Conservation (phyloP, 345 rosid species). For the Linum usitatissimum region DNA sequence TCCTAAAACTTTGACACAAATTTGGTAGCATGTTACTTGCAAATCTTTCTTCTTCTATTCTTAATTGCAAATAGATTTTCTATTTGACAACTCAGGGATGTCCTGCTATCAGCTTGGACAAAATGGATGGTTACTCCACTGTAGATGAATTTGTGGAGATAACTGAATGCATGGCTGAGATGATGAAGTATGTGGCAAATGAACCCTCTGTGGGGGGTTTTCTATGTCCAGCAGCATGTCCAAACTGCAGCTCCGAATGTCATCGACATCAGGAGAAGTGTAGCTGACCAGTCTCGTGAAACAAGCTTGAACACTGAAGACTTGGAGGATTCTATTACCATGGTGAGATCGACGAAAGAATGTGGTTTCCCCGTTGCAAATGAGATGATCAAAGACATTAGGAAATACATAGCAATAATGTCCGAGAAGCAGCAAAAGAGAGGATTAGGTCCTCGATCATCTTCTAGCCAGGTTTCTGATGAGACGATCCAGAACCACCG, state of each 20-base stretch:
- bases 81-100: slow-evolving; percentile 36
- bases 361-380: slow-evolving; percentile 60
- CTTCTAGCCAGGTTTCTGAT: slow-evolving; percentile 27
- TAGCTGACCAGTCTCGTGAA: slow-evolving; percentile 44
- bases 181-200: slow-evolving; percentile 83
- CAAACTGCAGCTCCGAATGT: slow-evolving; percentile 69
- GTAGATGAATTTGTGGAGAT: slow-evolving; percentile 89
- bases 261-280: slow-evolving; percentile 39
- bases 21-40: background rate
- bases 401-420: slow-evolving; percentile 43
- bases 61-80: slow-evolving; percentile 12
- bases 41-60: slow-evolving; percentile 2
- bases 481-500: slow-evolving; percentile 36
- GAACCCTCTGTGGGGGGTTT: slow-evolving; percentile 92
- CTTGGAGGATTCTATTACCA: slow-evolving; percentile 60
- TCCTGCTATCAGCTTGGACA: slow-evolving; percentile 32
- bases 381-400: slow-evolving; percentile 79
- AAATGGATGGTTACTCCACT: slow-evolving; percentile 88
- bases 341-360: slow-evolving; percentile 71
- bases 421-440: slow-evolving; percentile 58
- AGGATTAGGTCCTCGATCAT: slow-evolving; percentile 37
- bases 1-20: background rate
- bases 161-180: slow-evolving; percentile 73
- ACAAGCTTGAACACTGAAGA: slow-evolving; percentile 66
- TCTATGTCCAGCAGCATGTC: slow-evolving; percentile 75